Conservation (phyloP, 2,329 filamentous ascomycete genomes). For the Microcyclospora tardicrescens region DNA sequence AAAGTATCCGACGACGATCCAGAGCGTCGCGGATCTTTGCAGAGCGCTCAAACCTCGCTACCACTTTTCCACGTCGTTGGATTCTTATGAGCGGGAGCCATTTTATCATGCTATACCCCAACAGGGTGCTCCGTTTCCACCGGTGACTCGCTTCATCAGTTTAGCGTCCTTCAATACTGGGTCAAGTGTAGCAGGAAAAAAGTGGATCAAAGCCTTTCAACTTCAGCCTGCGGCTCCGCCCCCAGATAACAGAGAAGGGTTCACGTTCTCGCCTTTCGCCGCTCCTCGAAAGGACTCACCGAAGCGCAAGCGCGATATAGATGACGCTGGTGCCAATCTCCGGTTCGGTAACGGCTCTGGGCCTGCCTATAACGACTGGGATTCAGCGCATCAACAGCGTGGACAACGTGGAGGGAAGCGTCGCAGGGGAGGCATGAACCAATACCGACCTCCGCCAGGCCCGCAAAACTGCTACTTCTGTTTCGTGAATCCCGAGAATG, state of each 20-base stretch:
- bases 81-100: conserved; percentile 83
- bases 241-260: conserved; percentile 47
- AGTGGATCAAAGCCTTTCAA: conserved; percentile 58
- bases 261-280: conserved; percentile 63
- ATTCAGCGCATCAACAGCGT: conserved; percentile 24
- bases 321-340: conserved; percentile 18
- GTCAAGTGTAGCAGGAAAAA: conserved; percentile 58
- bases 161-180: conserved; percentile 54
- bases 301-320: conserved; percentile 37
- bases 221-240: conserved; percentile 50
- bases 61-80: conserved; percentile 62
- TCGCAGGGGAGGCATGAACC: conserved; percentile 26
- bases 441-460: conserved; percentile 24
- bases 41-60: conserved; percentile 76
- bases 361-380: conserved; percentile 15
- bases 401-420: conserved; percentile 10
- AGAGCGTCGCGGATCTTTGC: conserved; percentile 61
- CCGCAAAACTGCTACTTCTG: conserved; percentile 91
- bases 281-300: conserved; percentile 23
- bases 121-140: conserved; percentile 27
- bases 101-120: conserved; percentile 51
- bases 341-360: conserved; percentile 39
- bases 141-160: conserved; percentile 79
- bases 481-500: conserved; percentile 70
- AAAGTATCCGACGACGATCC: conserved; percentile 23